phyloP scores from a whole-genome alignment of 2,329 filamentous ascomycete species.

The Cytospora mali region DNA sequence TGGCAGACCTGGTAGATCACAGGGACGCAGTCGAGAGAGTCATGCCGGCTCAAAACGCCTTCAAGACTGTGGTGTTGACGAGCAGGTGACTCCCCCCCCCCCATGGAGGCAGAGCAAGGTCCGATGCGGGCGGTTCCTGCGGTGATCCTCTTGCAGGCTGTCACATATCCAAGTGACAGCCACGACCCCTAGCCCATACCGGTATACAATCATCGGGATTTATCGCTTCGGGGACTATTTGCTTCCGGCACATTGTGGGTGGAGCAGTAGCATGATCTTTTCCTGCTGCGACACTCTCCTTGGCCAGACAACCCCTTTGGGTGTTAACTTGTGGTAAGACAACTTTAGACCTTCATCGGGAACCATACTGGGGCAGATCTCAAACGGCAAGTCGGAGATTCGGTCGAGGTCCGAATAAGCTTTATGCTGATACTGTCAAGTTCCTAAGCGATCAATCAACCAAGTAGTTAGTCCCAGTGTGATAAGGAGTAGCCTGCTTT shows the following conservation, averaged over 20 bases:
- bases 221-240: constrained; percentile 30
- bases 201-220: constrained; percentile 16
- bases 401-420: not conserved
- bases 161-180: constrained; percentile 18
- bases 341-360: not conserved
- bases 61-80: constrained; percentile 13
- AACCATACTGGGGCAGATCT: not conserved
- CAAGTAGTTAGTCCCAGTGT: not conserved
- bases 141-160: constrained; percentile 19
- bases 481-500: not conserved
- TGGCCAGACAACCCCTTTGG: not conserved
- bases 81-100: constrained; percentile 11
- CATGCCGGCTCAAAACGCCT: constrained; percentile 16
- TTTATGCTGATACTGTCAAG: not conserved
- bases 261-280: constrained; percentile 29
- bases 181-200: constrained; percentile 22
- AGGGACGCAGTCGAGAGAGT: not conserved
- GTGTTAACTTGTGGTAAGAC: not conserved
- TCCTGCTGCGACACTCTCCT: constrained; percentile 30
- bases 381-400: not conserved
- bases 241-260: constrained; percentile 33
- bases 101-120: constrained; percentile 18
- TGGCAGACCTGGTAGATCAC: not conserved
- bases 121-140: constrained; percentile 12
- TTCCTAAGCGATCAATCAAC: not conserved